Evolutionary conservation across 202 grass and related monocot species (phyloP).

Genomic region (Cymbopogon flexuosus): DNA sequence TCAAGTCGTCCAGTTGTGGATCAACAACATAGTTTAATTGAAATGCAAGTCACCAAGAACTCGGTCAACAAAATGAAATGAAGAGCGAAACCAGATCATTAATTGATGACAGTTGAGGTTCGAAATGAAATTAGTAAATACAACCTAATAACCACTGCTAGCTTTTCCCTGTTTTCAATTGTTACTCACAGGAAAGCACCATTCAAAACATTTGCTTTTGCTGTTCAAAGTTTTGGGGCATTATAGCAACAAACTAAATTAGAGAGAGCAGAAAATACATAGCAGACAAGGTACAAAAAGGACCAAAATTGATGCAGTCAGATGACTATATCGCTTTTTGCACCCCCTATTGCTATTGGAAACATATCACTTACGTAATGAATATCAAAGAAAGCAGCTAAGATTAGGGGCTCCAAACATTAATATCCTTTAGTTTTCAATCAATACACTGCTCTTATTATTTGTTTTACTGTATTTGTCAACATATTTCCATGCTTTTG

Average conservation of each 20-base stretch:
- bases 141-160: background rate
- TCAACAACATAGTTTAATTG: background rate
- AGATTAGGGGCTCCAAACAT: background rate
- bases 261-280: background rate
- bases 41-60: background rate
- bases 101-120: background rate
- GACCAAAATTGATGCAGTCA: background rate
- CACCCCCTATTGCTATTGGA: background rate
- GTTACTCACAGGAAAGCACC: background rate
- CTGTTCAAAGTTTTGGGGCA: background rate
- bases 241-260: conserved; percentile 7
- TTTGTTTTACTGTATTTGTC: background rate
- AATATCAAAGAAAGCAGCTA: background rate
- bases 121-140: background rate
- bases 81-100: background rate
- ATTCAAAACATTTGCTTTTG: background rate
- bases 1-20: background rate
- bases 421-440: conserved; percentile 2
- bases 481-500: background rate
- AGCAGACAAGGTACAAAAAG: background rate
- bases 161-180: background rate
- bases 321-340: background rate
- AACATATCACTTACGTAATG: background rate
- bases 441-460: background rate
- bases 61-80: background rate